Percentiles rank a stretch among this genome's conserved stretches.
Conservation (phyloP, 1,139 yeast species). For the Kluyveromyces sp. region DNA sequence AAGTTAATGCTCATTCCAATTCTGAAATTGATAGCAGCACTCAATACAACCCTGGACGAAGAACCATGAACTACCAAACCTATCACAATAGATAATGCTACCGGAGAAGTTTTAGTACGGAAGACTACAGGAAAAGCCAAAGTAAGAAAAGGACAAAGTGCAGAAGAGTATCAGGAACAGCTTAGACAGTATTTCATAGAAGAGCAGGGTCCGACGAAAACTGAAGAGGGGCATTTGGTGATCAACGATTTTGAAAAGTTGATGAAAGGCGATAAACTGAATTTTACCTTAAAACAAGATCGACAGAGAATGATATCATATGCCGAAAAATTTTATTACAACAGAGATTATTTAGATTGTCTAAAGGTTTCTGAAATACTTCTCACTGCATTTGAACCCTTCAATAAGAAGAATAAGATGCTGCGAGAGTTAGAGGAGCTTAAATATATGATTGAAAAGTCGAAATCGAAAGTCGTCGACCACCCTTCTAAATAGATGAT, state of each 20-base stretch:
- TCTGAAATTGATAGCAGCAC: too few relatives aligned
- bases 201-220: conserved; percentile 43
- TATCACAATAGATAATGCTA: conserved; percentile 13
- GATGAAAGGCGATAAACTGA: conserved; percentile 4
- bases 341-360: conserved; percentile 40
- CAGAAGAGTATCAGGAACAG: conserved; percentile 45
- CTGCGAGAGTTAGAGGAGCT: conserved; percentile 44
- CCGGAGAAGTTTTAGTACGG: conserved; percentile 32
- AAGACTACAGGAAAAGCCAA: conserved; percentile 35
- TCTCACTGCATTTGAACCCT: conserved; percentile 26
- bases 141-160: conserved; percentile 50
- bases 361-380: conserved; percentile 33
- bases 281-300: conserved; percentile 24
- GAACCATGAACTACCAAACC: conserved; percentile 19
- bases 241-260: conserved; percentile 12
- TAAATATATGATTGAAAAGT: conserved; percentile 36
- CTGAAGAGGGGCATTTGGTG: conserved; percentile 39
- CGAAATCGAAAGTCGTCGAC: conserved; percentile 17
- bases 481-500: background rate
- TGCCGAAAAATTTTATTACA: conserved; percentile 41
- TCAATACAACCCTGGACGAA: conserved; percentile 6
- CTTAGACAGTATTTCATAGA: conserved; percentile 33
- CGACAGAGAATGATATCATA: conserved; percentile 25
- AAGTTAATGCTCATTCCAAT: conserved; percentile 53
- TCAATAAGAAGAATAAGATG: conserved; percentile 30